Evolutionary conservation across 345 rosid species (phyloP).

Genomic region (Eucalyptus regnans): DNA sequence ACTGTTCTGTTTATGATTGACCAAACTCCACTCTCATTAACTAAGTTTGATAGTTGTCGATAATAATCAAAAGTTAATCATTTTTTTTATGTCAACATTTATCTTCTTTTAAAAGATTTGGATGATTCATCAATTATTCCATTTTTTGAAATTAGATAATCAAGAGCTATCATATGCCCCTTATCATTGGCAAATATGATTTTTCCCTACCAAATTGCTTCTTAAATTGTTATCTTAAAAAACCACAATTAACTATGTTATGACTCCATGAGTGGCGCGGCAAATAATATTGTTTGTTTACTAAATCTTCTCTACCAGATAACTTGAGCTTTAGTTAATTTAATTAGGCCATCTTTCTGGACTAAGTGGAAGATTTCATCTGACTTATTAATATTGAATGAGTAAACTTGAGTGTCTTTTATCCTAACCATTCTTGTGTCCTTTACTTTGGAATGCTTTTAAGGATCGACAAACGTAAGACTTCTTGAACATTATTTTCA

Average conservation of each 20-base stretch:
- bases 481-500: too few species aligned
- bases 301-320: neutral
- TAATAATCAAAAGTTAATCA: neutral
- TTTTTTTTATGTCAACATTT: neutral
- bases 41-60: accelerated
- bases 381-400: neutral
- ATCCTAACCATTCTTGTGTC: neutral
- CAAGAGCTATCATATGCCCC: neutral
- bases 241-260: neutral
- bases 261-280: neutral
- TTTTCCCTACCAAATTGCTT: neutral
- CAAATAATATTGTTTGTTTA: neutral
- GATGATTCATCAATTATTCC: neutral
- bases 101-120: neutral
- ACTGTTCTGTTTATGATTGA: neutral
- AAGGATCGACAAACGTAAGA: neutral
- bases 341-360: neutral
- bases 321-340: neutral
- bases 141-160: neutral
- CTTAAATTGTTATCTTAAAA: neutral
- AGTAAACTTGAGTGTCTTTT: neutral
- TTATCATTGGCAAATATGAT: neutral
- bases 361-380: neutral
- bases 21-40: neutral
- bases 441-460: neutral